Evolutionary conservation across 768 basidiomycete species (phyloP), one percentile per base, ranked within the genome.

Genomic region (Naganishia vishniacii): DNA sequence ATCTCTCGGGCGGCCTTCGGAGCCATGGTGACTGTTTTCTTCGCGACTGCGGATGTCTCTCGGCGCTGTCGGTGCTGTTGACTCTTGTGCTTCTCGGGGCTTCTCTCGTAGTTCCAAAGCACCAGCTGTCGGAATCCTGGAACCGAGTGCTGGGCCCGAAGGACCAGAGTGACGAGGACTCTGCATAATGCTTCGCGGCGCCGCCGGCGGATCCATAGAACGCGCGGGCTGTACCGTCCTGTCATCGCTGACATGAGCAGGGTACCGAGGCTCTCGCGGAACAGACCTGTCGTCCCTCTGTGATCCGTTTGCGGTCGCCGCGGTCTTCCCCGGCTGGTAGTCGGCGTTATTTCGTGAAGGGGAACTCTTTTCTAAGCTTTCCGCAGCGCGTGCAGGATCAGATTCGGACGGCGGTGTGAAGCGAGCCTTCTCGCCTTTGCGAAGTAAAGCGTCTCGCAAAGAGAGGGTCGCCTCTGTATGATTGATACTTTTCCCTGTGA

Each of bases 171-270:
- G 49, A 16, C 41, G 25, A n/a, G 46, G 37, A 34, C 20, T 60
- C 32, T 26, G 31, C 9, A 37, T 66, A 41, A 60, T 48, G 7
- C 65, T 60, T 4, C 60, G 48, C 0, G 65, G 65, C 12, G 48
- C 40, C 9, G 51, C 45, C 1, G 56, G 44, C 12, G 51, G 41
- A 7, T 60, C 59, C 48, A 48, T 47, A 12, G 61, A n/a, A 9
- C 46, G 46, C 0, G 40, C 48, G 16, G 47, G 37, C 40, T 11
- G 31, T 11, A 25, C 47, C 6, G 44, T 13, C 32, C 34, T 40
- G 4, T 15, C 2, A 1, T 56, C 40, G 16, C 4, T 18, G 6
- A 23, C 12, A 44, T 13, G 18, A 11, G 29, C 63, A 20, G 20
- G n/a, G 42, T 23, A 12, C 3, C 45, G 42, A 11, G 59, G 41